Conservation (phyloP, 2,329 filamentous ascomycete species). For the Graphilbum ipis-grandicollis region DNA sequence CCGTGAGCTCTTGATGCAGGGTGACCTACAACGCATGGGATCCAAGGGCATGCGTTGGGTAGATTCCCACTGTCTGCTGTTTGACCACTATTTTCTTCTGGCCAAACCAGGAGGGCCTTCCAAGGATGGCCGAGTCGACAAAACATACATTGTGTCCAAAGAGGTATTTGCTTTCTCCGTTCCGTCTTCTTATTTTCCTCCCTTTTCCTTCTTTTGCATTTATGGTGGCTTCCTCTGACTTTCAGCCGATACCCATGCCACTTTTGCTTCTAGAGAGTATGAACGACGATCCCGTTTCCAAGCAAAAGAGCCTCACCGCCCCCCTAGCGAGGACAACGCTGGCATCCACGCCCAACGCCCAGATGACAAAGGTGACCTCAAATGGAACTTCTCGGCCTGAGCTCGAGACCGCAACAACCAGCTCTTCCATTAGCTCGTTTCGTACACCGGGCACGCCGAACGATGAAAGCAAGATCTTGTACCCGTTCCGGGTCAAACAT, state of each 20-base stretch:
- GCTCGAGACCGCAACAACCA: slow-evolving; percentile 52
- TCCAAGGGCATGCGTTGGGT: slow-evolving; percentile 84
- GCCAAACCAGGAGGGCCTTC: slow-evolving; percentile 62
- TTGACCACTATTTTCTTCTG: slow-evolving; percentile 91
- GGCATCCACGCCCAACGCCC: slow-evolving; percentile 36
- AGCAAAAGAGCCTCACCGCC: slow-evolving; percentile 56
- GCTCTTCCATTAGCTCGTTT: slow-evolving; percentile 42
- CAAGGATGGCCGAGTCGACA: slow-evolving; percentile 54
- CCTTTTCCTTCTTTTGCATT: slow-evolving; percentile 1
- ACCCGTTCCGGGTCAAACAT: slow-evolving; percentile 91
- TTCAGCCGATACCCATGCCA: slow-evolving; percentile 82
- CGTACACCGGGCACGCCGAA: slow-evolving; percentile 27
- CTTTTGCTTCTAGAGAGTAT: slow-evolving; percentile 81
- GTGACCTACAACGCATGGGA: slow-evolving; percentile 77
- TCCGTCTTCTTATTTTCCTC: not conserved
- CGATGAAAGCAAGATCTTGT: slow-evolving; percentile 73
- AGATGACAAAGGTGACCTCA: slow-evolving; percentile 36
- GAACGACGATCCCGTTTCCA: slow-evolving; percentile 79
- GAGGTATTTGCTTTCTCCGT: slow-evolving; percentile 29
- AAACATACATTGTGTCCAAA: slow-evolving; percentile 88
- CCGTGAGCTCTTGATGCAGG: slow-evolving; percentile 72
- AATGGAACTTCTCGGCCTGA: slow-evolving; percentile 36
- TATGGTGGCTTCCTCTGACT: slow-evolving; percentile 1
- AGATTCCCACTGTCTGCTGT: slow-evolving; percentile 82
- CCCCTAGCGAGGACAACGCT: slow-evolving; percentile 41